Conservation (phyloP, 225 moss, liverwort and hornwort species). For the Anthoceros angustus region DNA sequence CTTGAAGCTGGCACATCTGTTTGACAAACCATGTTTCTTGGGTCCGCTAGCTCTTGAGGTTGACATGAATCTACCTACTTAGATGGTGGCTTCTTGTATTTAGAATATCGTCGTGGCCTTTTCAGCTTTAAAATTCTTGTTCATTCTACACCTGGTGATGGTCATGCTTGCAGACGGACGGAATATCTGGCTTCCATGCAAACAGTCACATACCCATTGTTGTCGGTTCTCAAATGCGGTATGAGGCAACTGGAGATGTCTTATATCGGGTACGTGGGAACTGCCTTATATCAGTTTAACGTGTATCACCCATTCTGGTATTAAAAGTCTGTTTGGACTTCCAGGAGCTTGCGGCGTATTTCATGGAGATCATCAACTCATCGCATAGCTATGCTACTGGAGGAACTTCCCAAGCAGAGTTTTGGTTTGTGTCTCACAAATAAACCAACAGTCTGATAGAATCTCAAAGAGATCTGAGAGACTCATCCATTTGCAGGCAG, state of each 20-base stretch:
- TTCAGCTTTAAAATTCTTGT: background rate
- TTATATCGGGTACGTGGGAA: conserved; percentile 56
- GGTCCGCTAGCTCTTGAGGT: conserved; percentile 94
- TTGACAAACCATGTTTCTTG: conserved; percentile 98
- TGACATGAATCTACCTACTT: background rate
- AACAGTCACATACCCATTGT: conserved; percentile 95
- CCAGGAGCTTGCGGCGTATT: conserved; percentile 62
- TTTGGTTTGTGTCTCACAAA: conserved; percentile 39
- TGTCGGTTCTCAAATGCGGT: conserved; percentile 94
- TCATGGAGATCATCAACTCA: conserved; percentile 53
- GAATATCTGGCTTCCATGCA: conserved; percentile 85
- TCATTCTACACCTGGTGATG: background rate
- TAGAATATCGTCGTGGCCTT: background rate
- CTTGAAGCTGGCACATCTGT: conserved; percentile 82
- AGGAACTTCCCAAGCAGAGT: conserved; percentile 81
- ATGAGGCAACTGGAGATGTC: conserved; percentile 72
- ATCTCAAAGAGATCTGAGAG: conserved; percentile 7
- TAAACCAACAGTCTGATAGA: background rate
- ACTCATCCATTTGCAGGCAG: conserved; percentile 29
- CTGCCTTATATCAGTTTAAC: background rate
- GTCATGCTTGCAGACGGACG: conserved; percentile 45
- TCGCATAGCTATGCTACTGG: conserved; percentile 91
- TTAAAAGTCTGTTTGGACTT: conserved; percentile 8
- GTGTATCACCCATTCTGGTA: background rate
- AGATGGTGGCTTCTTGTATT: background rate